Conservation (phyloP, 2,329 filamentous ascomycete genomes). For the Coniochaeta ligniaria region DNA sequence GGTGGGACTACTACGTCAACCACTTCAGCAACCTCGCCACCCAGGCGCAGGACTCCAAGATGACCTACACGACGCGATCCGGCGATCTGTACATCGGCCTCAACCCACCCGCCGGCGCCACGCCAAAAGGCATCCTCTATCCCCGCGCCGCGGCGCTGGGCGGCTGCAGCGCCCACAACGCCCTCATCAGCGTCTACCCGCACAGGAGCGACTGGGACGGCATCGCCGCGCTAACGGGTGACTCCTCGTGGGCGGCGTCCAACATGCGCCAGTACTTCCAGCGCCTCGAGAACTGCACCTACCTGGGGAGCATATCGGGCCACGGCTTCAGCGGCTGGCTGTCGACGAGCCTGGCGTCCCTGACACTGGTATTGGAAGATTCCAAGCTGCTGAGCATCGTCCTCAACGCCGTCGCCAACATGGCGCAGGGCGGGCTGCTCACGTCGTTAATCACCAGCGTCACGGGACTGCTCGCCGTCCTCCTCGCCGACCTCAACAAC, state of each 20-base stretch:
- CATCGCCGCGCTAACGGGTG: slow-evolving; percentile 32
- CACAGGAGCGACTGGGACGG: slow-evolving; percentile 31
- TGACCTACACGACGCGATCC: slow-evolving; percentile 25
- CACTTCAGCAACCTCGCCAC: slow-evolving; percentile 46
- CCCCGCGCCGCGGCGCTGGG: slow-evolving; percentile 29
- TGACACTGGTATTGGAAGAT: background rate
- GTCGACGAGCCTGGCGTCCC: slow-evolving; percentile 34
- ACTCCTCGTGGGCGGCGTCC: slow-evolving; percentile 33
- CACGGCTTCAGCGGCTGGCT: slow-evolving; percentile 21
- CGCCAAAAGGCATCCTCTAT: slow-evolving; percentile 25
- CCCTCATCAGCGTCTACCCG: slow-evolving; percentile 29
- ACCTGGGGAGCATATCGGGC: too few species aligned
- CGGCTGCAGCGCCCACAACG: slow-evolving; percentile 28
- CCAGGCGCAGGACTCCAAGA: slow-evolving; percentile 44
- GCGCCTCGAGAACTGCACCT: slow-evolving; percentile 35
- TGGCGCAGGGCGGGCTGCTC: background rate
- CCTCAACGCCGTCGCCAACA: too few species aligned
- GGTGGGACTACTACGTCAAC: slow-evolving; percentile 56
- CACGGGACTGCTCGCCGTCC: background rate
- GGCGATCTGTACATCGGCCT: slow-evolving; percentile 26
- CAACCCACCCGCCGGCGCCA: slow-evolving; percentile 22
- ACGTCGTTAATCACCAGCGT: background rate
- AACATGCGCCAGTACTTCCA: slow-evolving; percentile 52
- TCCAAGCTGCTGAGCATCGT: background rate
- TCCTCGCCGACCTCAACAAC: background rate